phyloP scores from a whole-genome alignment of 306 rosid genomes.

The peach (Prunus persica) region DNA sequence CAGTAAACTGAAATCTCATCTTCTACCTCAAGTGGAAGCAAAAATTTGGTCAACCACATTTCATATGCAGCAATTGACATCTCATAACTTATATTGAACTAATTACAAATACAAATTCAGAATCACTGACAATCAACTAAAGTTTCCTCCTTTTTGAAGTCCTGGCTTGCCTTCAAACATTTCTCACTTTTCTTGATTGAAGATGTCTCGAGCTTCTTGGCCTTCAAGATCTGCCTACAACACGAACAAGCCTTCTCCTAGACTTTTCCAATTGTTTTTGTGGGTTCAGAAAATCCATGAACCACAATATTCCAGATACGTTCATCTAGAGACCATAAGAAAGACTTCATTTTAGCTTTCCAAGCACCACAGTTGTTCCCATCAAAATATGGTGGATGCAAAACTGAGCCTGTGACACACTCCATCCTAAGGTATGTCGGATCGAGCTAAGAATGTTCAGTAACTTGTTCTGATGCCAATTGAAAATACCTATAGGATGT shows the following conservation, averaged over 20 bases:
- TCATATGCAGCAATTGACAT: neutral
- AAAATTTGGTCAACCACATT: neutral
- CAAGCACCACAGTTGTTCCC: too few species aligned
- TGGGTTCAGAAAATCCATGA: too few species aligned
- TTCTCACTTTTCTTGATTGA: neutral
- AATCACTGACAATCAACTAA: conserved; percentile 2
- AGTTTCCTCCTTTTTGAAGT: conserved; percentile 5
- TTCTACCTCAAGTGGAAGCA: neutral
- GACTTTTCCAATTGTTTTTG: neutral
- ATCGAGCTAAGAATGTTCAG: too few species aligned
- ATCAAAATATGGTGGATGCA: too few species aligned
- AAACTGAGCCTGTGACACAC: too few species aligned
- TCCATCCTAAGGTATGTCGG: too few species aligned
- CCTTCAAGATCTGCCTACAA: neutral
- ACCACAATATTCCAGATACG: too few species aligned
- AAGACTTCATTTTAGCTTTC: too few species aligned
- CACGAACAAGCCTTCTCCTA: neutral
- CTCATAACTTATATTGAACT: neutral
- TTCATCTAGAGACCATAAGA: too few species aligned
- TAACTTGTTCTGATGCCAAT: too few species aligned
- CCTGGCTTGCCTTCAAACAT: neutral
- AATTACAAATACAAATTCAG: neutral
- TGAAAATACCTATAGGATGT: too few species aligned
- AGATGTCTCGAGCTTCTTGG: neutral
- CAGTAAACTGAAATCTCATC: neutral